phyloP scores from a whole-genome alignment of 768 basidiomycete genomes.

The Peribolospora kevripleyi region DNA sequence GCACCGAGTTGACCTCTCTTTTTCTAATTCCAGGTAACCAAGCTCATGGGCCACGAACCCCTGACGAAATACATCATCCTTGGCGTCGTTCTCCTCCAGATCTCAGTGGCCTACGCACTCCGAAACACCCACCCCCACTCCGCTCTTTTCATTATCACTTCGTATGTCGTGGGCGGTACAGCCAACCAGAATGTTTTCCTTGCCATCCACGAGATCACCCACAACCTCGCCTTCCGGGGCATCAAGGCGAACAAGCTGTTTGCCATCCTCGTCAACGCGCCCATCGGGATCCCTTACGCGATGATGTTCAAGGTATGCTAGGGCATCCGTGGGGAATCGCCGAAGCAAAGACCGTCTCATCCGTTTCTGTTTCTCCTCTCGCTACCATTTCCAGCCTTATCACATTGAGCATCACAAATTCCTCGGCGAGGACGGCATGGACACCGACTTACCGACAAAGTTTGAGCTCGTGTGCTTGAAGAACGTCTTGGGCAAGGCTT shows the following conservation, averaged over 20 bases:
- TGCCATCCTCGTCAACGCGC: constrained; percentile 74
- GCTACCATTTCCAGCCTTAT: background rate
- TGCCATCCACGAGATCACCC: constrained; percentile 95
- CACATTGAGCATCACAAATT: constrained; percentile 40
- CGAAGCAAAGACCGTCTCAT: too few relatives aligned
- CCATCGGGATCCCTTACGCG: constrained; percentile 83
- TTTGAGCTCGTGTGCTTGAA: constrained; percentile 66
- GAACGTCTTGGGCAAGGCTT: constrained; percentile 91
- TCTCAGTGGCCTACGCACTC: constrained; percentile 38
- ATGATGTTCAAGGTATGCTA: constrained; percentile 65
- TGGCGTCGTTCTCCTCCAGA: constrained; percentile 51
- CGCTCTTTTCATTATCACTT: constrained; percentile 42
- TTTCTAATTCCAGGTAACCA: constrained; percentile 41
- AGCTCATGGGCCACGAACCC: constrained; percentile 87
- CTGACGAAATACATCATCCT: constrained; percentile 77
- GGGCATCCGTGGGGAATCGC: too few relatives aligned
- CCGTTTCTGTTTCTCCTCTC: too few relatives aligned
- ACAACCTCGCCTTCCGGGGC: constrained; percentile 76
- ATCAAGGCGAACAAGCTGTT: constrained; percentile 61
- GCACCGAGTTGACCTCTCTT: background rate
- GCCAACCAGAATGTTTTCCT: constrained; percentile 95
- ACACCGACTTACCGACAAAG: constrained; percentile 76
- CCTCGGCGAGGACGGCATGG: constrained; percentile 82
- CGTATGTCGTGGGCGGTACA: constrained; percentile 76
- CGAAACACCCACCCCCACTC: constrained; percentile 46